Conservation (phyloP, 148 eudicot species). For the Vaccinium macrocarpon region DNA sequence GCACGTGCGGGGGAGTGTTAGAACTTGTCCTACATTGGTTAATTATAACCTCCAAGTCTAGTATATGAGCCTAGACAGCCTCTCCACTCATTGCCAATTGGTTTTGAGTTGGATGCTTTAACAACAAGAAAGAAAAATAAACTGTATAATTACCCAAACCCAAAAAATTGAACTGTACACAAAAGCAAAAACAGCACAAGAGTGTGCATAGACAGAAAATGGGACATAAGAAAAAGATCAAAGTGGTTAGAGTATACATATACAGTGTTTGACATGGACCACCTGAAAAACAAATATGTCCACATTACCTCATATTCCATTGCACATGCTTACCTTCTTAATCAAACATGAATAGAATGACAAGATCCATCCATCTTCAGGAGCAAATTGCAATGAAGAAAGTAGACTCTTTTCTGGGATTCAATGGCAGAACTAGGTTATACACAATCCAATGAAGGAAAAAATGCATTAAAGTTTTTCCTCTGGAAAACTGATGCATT, state of each 20-base stretch:
- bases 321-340: conserved; percentile 59
- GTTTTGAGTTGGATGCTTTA: no score
- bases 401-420: conserved; percentile 70
- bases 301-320: conserved; percentile 2
- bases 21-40: no score
- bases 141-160: neutral
- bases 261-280: neutral
- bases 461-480: neutral
- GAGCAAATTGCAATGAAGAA: conserved; percentile 64
- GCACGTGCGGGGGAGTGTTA: no score
- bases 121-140: conserved; percentile 19
- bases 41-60: no score
- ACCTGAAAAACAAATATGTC: neutral
- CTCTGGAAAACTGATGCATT: neutral
- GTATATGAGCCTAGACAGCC: no score
- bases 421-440: conserved; percentile 18
- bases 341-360: conserved; percentile 85
- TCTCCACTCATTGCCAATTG: no score
- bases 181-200: neutral
- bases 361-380: conserved; percentile 85
- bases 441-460: neutral
- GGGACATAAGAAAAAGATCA: neutral
- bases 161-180: conserved; percentile 7
- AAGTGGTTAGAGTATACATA: neutral
- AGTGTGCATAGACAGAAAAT: neutral